Evolutionary conservation across 1,139 yeast genomes (phyloP), one percentile per base, ranked within the genome.

Genomic region (Eremothecium gossypii): DNA sequence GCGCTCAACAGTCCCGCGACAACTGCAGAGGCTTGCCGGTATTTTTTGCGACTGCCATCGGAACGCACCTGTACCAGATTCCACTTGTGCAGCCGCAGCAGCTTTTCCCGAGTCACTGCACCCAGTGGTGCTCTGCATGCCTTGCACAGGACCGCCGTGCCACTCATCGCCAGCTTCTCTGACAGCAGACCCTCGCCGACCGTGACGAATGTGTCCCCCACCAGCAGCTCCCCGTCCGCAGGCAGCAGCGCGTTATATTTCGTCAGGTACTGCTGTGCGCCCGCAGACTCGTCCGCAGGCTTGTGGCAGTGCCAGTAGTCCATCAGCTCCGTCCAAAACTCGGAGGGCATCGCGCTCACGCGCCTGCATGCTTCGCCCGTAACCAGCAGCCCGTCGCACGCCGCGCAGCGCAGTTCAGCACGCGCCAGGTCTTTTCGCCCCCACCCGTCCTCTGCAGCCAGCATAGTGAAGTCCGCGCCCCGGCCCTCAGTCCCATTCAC

Each of bases 271-370:
- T 45, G 43, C 33, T 20, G 17, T 3, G 14, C 33, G 12, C 29
- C 27, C 4, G 10, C 14, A 26, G 51, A 52, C 17, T 64, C 57
- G 31, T 65, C 60, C 17, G 68, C 67, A 0, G 98, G 97, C 57
- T 87, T 87, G 59, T 91, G 97, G 58, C 98, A 91, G 60, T 91
- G 97, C 98, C 98, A 91, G 50, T 83, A 83, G 47, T 91, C 97
- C 95, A 91, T 83, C 74, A 91, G 69, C 58, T 91, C 98, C 9
- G 83, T 77, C 98, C 98, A 91, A 42, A 78, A 69, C 54, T 87
- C 96, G 1, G 95, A 83, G 0, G 98, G 98, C 79, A 89, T 74
- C 36, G 85, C 84, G 49, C 68, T 63, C 37, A 81, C 62, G 29
- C 41, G 51, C 7, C 30, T 27, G 33, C 52, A 53, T 33, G 56